Evolutionary conservation across 768 basidiomycete genomes (phyloP).

Genomic region (Calocybe indica): DNA sequence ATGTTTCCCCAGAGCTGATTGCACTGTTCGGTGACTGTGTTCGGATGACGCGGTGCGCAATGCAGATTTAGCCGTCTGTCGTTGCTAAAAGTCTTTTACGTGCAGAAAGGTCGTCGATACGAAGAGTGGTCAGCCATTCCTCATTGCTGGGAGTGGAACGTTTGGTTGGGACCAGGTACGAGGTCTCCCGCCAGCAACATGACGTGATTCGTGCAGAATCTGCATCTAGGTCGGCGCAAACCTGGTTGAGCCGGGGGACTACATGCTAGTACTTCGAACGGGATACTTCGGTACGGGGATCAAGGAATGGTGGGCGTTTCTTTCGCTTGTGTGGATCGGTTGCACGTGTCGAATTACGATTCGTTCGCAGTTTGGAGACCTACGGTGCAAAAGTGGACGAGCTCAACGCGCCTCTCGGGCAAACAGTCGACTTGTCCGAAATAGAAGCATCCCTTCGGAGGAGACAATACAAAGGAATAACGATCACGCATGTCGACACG

Average conservation of each 20-base stretch:
- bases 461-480: constrained; percentile 75
- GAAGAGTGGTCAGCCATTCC: constrained; percentile 64
- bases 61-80: background rate
- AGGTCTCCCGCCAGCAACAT: background rate
- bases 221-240: constrained; percentile 69
- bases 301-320: constrained; percentile 57
- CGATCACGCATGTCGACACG: constrained; percentile 89
- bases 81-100: background rate
- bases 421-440: constrained; percentile 44
- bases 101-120: constrained; percentile 66
- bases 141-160: constrained; percentile 85
- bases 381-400: constrained; percentile 81
- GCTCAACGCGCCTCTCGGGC: constrained; percentile 65
- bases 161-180: constrained; percentile 84
- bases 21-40: constrained; percentile 76
- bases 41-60: constrained; percentile 55
- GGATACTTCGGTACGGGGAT: constrained; percentile 92
- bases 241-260: constrained; percentile 66
- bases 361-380: constrained; percentile 50
- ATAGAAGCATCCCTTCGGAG: constrained; percentile 57
- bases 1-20: constrained; percentile 79
- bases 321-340: background rate
- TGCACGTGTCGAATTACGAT: background rate
- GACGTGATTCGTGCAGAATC: background rate
- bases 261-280: constrained; percentile 72